A percentile compares a stretch with the other conserved stretches of the same genome.
These are phyloP conservation scores for Scedosporium boydii DNA, from an alignment of 2,329 filamentous ascomycete species.

Conservation along the genomic window DNA sequence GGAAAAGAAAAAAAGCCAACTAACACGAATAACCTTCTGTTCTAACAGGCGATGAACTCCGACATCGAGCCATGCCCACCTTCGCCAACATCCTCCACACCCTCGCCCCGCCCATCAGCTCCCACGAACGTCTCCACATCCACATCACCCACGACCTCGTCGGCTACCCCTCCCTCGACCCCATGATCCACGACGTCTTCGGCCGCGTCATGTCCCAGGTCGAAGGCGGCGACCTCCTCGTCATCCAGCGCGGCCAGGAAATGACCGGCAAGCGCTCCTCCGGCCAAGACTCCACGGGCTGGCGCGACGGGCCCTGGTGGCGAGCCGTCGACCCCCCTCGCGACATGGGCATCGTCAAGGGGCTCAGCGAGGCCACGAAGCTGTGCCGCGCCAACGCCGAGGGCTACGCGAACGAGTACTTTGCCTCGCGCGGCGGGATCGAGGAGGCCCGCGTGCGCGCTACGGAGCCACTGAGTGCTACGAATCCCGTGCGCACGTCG, in stretches of 20 bases:
- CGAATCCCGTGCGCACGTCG: constrained; percentile 82
- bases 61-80: constrained; percentile 79
- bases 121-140: constrained; percentile 92
- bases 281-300: constrained; percentile 53
- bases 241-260: constrained; percentile 88
- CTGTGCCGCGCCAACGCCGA: constrained; percentile 84
- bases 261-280: constrained; percentile 59
- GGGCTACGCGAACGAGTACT: constrained; percentile 78
- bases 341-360: constrained; percentile 70
- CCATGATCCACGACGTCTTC: constrained; percentile 85
- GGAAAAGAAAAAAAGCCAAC: not conserved
- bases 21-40: constrained; percentile 5
- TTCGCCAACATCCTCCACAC: constrained; percentile 94
- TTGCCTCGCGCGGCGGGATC: constrained; percentile 65
- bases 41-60: constrained; percentile 68
- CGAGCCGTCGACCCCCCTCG: constrained; percentile 59
- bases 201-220: constrained; percentile 97
- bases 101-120: constrained; percentile 89
- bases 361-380: constrained; percentile 80
- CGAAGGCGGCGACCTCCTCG: constrained; percentile 88
- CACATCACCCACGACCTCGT: constrained; percentile 95
- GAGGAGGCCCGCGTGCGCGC: constrained; percentile 73
- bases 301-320: constrained; percentile 98
- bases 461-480: constrained; percentile 68
- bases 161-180: constrained; percentile 89